Conservation (phyloP, 169 alveolate genomes). For the Eimeria sp. region DNA sequence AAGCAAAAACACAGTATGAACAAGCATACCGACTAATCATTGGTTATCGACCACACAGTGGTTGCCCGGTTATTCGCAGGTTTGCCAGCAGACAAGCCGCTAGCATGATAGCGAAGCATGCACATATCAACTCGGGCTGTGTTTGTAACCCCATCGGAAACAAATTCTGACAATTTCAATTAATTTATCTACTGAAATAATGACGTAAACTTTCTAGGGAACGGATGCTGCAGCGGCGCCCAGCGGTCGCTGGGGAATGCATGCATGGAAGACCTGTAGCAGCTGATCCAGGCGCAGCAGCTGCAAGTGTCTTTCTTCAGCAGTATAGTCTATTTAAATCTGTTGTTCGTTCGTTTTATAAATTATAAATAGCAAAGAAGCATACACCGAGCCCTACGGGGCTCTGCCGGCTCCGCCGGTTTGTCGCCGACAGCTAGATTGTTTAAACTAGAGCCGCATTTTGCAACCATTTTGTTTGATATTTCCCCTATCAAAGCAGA, state of each 20-base stretch:
- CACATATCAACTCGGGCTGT: neutral
- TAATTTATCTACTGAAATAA: too few relatives aligned
- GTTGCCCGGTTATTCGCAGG: too few relatives aligned
- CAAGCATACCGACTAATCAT: too few relatives aligned
- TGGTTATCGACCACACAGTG: too few relatives aligned
- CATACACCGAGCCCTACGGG: neutral
- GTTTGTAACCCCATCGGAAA: neutral
- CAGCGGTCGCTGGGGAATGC: neutral
- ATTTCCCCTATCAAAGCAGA: neutral
- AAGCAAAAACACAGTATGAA: too few relatives aligned
- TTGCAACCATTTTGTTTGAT: too few relatives aligned
- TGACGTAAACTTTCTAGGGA: too few relatives aligned
- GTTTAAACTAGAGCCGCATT: neutral
- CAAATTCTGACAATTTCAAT: neutral
- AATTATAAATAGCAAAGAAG: neutral
- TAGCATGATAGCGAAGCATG: neutral
- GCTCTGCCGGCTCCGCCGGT: conserved; percentile 9
- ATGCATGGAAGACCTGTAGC: neutral
- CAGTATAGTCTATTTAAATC: neutral
- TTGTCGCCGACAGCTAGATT: neutral
- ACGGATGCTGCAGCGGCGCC: too few relatives aligned
- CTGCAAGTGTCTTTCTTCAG: neutral
- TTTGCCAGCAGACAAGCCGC: too few relatives aligned
- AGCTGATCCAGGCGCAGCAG: neutral
- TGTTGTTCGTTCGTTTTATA: neutral